Percentiles rank a stretch among this genome's conserved stretches.
These are phyloP conservation scores for Alternaria brassicae DNA, from an alignment of 2,329 filamentous ascomycete genomes.

Conservation along the genomic window DNA sequence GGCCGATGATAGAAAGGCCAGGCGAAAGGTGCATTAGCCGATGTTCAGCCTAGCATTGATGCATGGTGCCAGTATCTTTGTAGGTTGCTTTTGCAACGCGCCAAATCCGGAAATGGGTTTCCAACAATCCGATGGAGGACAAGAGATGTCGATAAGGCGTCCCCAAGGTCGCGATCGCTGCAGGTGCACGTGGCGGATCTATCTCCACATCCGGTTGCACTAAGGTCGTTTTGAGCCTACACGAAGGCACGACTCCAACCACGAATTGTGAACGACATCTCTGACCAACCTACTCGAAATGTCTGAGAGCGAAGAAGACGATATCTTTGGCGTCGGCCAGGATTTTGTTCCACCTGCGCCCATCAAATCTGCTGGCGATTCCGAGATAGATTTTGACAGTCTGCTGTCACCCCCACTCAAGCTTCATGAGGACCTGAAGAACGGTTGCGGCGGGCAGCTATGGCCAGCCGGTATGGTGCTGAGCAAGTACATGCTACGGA, in stretches of 20 bases:
- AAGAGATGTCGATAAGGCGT: background rate
- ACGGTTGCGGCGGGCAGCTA: conserved; percentile 90
- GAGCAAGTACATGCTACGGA: conserved; percentile 82
- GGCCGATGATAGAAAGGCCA: background rate
- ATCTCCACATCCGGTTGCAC: conserved; percentile 3
- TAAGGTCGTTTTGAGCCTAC: conserved; percentile 11
- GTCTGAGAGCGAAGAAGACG: conserved; percentile 42
- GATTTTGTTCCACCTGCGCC: conserved; percentile 63
- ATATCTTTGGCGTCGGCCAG: conserved; percentile 56
- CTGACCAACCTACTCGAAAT: conserved; percentile 12
- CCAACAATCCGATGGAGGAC: background rate
- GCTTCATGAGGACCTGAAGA: conserved; percentile 83
- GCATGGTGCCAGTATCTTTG: background rate
- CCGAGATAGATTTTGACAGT: conserved; percentile 71
- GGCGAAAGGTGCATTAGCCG: background rate
- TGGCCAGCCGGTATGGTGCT: conserved; percentile 95
- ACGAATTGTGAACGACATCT: background rate
- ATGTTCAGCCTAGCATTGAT: background rate
- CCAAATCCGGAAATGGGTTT: background rate
- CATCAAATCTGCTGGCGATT: conserved; percentile 61
- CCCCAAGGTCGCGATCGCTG: background rate
- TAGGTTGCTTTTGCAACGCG: background rate
- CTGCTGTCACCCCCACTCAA: conserved; percentile 73
- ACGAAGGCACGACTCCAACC: conserved; percentile 6
- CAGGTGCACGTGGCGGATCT: background rate